A percentile compares a stretch with the other conserved stretches of the same genome.
Conservation (phyloP, 176 grass and related monocot genomes). For the Aegilops umbellulata region DNA sequence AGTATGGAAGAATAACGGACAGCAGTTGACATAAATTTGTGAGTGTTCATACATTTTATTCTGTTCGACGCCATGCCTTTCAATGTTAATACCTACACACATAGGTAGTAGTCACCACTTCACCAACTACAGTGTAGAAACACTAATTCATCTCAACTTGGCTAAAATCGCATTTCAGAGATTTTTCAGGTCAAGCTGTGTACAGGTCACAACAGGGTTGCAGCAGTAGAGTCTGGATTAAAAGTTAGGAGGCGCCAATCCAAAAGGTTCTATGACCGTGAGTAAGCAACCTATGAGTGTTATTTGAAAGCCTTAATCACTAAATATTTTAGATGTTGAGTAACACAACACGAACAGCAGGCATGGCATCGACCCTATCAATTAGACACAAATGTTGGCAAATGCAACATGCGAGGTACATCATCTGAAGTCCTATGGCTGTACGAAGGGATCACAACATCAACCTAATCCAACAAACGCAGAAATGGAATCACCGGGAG, state of each 20-base stretch:
- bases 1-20: background rate
- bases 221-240: background rate
- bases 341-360: background rate
- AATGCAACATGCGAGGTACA: background rate
- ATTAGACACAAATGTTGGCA: background rate
- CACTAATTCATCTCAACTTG: background rate
- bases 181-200: background rate
- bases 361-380: background rate
- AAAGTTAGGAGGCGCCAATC: background rate
- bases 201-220: background rate
- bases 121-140: background rate
- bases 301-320: background rate
- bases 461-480: background rate
- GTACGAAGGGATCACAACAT: background rate
- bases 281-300: background rate
- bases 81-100: background rate
- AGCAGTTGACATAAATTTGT: background rate
- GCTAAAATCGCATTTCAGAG: background rate
- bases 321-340: background rate
- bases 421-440: background rate
- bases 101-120: background rate
- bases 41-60: background rate
- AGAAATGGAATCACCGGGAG: background rate
- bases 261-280: background rate
- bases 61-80: background rate